Evolutionary conservation across 495 filamentous ascomycete species (phyloP).

Genomic region (Cladorrhinum samala): DNA sequence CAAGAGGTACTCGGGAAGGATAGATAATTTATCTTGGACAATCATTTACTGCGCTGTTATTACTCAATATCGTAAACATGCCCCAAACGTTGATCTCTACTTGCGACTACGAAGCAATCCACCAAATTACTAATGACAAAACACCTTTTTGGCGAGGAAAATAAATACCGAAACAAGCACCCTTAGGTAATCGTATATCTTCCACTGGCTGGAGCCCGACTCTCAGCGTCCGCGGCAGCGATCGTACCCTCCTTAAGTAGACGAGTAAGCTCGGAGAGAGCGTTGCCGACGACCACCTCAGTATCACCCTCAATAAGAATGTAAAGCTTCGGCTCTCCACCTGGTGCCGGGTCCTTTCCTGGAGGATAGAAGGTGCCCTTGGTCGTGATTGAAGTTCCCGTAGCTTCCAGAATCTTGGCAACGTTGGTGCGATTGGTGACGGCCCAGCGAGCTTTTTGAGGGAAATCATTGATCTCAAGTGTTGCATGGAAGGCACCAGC

Average conservation of each 20-base stretch:
- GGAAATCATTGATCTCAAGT: conserved; percentile 98
- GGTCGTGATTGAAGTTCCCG: conserved; percentile 92
- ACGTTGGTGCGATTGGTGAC: conserved; percentile 99
- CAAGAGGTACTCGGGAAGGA: too few relatives aligned
- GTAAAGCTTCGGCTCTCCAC: conserved; percentile 82
- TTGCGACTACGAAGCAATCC: too few relatives aligned
- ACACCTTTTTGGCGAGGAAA: too few relatives aligned
- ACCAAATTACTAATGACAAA: too few relatives aligned
- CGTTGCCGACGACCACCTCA: conserved; percentile 82
- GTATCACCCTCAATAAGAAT: conserved; percentile 97
- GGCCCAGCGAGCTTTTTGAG: conserved; percentile 97
- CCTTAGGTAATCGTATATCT: conserved; percentile 80
- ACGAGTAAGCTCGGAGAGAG: conserved; percentile 84
- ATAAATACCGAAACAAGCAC: too few relatives aligned
- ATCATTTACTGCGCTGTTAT: too few relatives aligned
- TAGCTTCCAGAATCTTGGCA: conserved; percentile 92
- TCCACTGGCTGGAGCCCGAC: conserved; percentile 70
- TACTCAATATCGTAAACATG: too few relatives aligned
- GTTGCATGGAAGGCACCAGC: conserved; percentile 96
- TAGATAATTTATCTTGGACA: too few relatives aligned
- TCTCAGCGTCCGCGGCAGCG: conserved; percentile 80
- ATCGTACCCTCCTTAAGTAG: conserved; percentile 88
- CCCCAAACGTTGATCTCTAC: too few relatives aligned
- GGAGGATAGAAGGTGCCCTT: conserved; percentile 85
- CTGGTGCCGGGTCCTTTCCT: conserved; percentile 71